Evolutionary conservation across 1,284 basidiomycete species (phyloP).

Genomic region (Lentinus polychrous): DNA sequence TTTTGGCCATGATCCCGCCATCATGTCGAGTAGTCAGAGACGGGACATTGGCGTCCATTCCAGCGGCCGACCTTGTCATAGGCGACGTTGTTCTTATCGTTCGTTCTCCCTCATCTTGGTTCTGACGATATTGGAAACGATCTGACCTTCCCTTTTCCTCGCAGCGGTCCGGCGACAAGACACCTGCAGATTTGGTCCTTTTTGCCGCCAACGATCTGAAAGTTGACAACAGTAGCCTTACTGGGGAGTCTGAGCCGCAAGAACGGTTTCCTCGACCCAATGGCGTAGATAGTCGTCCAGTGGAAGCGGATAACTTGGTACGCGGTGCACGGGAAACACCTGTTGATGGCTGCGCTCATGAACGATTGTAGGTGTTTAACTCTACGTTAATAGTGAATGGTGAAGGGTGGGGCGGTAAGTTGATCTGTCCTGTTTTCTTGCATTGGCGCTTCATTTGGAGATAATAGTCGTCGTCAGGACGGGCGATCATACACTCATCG

Average conservation of each 20-base stretch:
- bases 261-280: slow-evolving; percentile 42
- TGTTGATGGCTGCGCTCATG: slow-evolving; percentile 5
- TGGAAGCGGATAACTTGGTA: slow-evolving; percentile 62
- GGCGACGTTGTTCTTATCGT: slow-evolving; percentile 64
- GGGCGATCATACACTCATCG: slow-evolving; percentile 60
- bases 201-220: slow-evolving; percentile 57
- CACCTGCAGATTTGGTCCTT: slow-evolving; percentile 56
- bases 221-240: slow-evolving; percentile 64
- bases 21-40: slow-evolving; percentile 60
- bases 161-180: slow-evolving; percentile 62
- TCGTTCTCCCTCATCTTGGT: slow-evolving; percentile 19
- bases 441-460: not conserved
- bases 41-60: slow-evolving; percentile 46
- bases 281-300: slow-evolving; percentile 41
- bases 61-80: slow-evolving; percentile 59
- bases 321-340: slow-evolving; percentile 7
- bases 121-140: not conserved
- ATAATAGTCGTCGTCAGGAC: slow-evolving; percentile 54
- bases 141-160: not conserved
- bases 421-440: not conserved
- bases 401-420: slow-evolving; percentile 58
- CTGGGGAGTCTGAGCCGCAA: slow-evolving; percentile 65
- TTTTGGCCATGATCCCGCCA: slow-evolving; percentile 67
- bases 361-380: slow-evolving; percentile 47
- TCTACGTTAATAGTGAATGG: slow-evolving; percentile 63